Evolutionary conservation across 1,139 yeast genomes (phyloP).

Genomic region (Pichia sp.): DNA sequence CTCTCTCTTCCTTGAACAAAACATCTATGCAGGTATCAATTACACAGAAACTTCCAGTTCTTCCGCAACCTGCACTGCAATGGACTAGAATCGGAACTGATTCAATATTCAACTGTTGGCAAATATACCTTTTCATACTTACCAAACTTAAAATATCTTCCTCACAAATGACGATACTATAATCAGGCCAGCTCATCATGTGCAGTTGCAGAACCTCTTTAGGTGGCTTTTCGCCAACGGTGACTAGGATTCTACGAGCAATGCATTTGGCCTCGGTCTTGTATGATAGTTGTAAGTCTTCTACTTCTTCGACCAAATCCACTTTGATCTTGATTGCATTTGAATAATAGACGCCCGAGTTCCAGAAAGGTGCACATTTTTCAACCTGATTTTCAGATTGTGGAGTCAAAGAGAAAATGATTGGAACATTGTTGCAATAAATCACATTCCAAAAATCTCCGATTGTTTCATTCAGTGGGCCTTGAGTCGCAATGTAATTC

Average conservation of each 20-base stretch:
- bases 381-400: constrained; percentile 49
- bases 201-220: constrained; percentile 47
- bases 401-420: constrained; percentile 48
- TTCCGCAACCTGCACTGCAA: constrained; percentile 60
- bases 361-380: constrained; percentile 57
- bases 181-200: constrained; percentile 51
- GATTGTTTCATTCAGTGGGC: constrained; percentile 51
- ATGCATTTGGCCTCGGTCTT: constrained; percentile 9
- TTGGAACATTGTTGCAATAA: constrained; percentile 38
- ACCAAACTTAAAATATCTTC: constrained; percentile 42
- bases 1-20: constrained; percentile 21
- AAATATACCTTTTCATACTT: constrained; percentile 37
- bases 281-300: constrained; percentile 17
- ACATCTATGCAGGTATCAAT: constrained; percentile 46
- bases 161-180: constrained; percentile 40
- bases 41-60: constrained; percentile 54
- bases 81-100: constrained; percentile 42
- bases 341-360: constrained; percentile 42
- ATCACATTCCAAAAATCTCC: constrained; percentile 57
- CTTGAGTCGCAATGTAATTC: constrained; percentile 52
- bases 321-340: constrained; percentile 36
- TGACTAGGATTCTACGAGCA: constrained; percentile 36
- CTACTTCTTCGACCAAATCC: constrained; percentile 26
- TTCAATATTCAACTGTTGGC: constrained; percentile 21
- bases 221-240: constrained; percentile 27